phyloP scores from a whole-genome alignment of 2,329 filamentous ascomycete genomes.

The Didymella pinodella region DNA sequence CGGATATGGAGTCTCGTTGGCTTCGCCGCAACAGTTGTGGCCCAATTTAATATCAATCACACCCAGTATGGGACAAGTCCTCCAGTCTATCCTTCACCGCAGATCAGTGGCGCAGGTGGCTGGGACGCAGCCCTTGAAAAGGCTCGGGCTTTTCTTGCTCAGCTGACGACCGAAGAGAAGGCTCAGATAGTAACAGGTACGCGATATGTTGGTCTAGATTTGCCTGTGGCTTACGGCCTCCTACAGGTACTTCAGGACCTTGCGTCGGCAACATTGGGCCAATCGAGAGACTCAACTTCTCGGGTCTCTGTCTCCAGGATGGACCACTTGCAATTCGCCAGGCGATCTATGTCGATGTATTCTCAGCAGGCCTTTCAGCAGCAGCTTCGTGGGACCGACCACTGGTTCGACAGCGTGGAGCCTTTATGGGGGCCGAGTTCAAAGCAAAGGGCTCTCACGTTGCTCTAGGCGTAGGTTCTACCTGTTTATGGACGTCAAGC shows the following conservation, averaged over 20 bases:
- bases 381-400: conserved; percentile 16
- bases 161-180: conserved; percentile 39
- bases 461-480: conserved; percentile 44
- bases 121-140: conserved; percentile 39
- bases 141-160: conserved; percentile 31
- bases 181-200: conserved; percentile 39
- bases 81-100: conserved; percentile 40
- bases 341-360: conserved; percentile 16
- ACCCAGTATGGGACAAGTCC: conserved; percentile 41
- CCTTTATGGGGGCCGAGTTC: conserved; percentile 15
- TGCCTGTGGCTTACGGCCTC: not conserved
- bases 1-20: conserved; percentile 1
- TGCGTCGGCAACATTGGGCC: conserved; percentile 49
- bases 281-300: conserved; percentile 51
- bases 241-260: conserved; percentile 33
- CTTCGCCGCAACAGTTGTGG: conserved; percentile 15
- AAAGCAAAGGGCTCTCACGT: conserved; percentile 45
- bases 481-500: not conserved
- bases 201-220: not conserved
- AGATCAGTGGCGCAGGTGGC: conserved; percentile 36
- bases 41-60: conserved; percentile 32
- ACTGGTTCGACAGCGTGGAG: conserved; percentile 6
- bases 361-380: conserved; percentile 8
- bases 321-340: conserved; percentile 48
- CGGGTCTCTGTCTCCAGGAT: conserved; percentile 53